Conservation (phyloP, 2,329 filamentous ascomycete genomes). For the Ophiosphaerella korrae region DNA sequence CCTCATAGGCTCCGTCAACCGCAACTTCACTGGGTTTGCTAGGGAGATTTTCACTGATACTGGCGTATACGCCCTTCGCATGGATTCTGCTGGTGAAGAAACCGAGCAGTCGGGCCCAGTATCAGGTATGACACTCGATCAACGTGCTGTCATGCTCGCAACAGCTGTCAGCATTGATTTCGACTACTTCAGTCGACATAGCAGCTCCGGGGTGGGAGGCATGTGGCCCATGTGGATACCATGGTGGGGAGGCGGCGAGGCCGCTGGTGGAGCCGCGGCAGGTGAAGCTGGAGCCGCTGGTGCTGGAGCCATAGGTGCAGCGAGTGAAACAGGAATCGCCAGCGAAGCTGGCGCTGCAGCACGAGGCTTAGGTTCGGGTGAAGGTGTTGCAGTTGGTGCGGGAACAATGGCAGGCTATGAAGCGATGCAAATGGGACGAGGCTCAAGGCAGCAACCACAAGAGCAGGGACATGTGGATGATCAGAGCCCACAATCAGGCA, state of each 20-base stretch:
- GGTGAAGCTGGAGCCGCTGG: slow-evolving; percentile 47
- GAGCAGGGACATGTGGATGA: slow-evolving; percentile 18
- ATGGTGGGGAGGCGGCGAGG: slow-evolving; percentile 44
- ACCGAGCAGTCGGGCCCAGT: slow-evolving; percentile 47
- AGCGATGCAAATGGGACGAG: slow-evolving; percentile 62
- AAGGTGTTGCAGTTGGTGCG: slow-evolving; percentile 57
- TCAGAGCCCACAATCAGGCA: slow-evolving; percentile 31
- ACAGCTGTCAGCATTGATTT: slow-evolving; percentile 70
- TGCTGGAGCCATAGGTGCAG: slow-evolving; percentile 48
- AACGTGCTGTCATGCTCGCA: slow-evolving; percentile 69
- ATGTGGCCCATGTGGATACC: slow-evolving; percentile 59
- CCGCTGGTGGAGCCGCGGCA: slow-evolving; percentile 47
- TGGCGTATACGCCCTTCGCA: slow-evolving; percentile 67
- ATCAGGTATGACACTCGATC: slow-evolving; percentile 67
- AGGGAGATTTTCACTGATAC: slow-evolving; percentile 70
- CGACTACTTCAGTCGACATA: slow-evolving; percentile 70
- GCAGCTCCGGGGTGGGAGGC: slow-evolving; percentile 52
- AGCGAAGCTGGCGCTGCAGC: slow-evolving; percentile 57
- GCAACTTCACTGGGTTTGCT: slow-evolving; percentile 67
- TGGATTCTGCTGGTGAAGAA: slow-evolving; percentile 62
- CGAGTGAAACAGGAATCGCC: slow-evolving; percentile 48
- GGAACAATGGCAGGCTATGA: slow-evolving; percentile 68
- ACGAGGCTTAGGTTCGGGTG: slow-evolving; percentile 45
- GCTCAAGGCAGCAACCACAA: slow-evolving; percentile 21
- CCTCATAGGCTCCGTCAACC: slow-evolving; percentile 66